Evolutionary conservation across 2,329 filamentous ascomycete species (phyloP), one percentile per base, ranked within the genome.

Genomic region (Sclerotinia minor): DNA sequence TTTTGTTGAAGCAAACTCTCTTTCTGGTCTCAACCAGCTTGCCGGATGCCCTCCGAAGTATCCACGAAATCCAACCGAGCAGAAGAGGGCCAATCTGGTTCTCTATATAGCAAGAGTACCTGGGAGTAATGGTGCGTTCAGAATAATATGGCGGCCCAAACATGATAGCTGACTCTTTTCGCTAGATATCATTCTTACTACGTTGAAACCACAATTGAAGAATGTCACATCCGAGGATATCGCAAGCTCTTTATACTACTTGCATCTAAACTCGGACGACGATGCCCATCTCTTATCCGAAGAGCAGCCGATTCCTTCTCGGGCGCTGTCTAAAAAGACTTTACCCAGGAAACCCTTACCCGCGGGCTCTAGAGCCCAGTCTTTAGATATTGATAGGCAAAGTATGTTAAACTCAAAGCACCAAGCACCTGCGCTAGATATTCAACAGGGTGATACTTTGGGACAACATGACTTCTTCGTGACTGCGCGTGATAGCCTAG

Each of bases 31-130:
- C 71, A 95, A 92, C 72, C 82, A 85, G 53, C 85, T 97, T 71
- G 94, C 95, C 71, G 86, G 90, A 64, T 92, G 96, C 75, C 95
- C 94, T 53, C 94, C 95, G 58, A 85, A 89, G 74, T 95, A 96
- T 78, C 92, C 92, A 61, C 85, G 90, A 75, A 92, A 92, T 76
- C 90, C 92, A 6, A 86, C 88, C 3, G 88, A 90, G 72, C 81
- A 85, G 73, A 85, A 82, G 71, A 85, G 89, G 71, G 87, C 92
- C 61, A 88, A 92, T 5, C 79, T 98, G 63, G 88, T 89, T 2
- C 85, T 99, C 52, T 99, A 99, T 79, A 96, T 99, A 72, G 92
- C 94, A 47, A 84, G 94, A 72, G 94, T 99, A 0, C 95, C 95
- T 1, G 94, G 94, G 29, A 96, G 91, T 71, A 87, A 89, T 88